Evolutionary conservation across 306 rosid genomes (phyloP), one percentile per base, ranked within the genome.

Genomic region (Glycine soja): DNA sequence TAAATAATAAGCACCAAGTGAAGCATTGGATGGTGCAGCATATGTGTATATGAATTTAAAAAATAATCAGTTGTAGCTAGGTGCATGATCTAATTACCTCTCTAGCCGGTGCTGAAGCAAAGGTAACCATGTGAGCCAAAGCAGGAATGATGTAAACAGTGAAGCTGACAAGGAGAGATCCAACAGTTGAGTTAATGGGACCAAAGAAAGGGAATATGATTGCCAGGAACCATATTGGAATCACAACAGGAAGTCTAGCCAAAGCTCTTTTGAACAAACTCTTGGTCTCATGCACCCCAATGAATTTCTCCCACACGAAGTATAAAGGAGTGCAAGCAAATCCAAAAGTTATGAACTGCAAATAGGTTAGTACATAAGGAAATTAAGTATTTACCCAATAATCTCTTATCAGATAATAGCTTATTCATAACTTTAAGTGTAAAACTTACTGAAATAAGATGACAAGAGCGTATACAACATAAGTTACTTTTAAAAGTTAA

Each of bases 111-210:
- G 97, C 84, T 68, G 98, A 87, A 58, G 97, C 93, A 76, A 95
- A 95, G 70, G 93, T 92, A 51, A 95, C 83, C 98, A 92, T 95
- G 91, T 95, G 98, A 64, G 98, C 98, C 73, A 90, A 42, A 67
- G 98, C 91, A 34, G 99, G 99, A 67, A 95, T 95, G n/a, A 95
- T 95, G 91, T 95, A 95, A 78, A 95, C 98, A 2, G 99, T 95
- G 91, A 95, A 95, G 90, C 99, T 95, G 85, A 95, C 99, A 2
- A 95, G 88, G 74, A 95, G 97, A 42, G 99, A 93, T 86, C 99
- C 99, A 77, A 95, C 99, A 9, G 97, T 78, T 58, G 99, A 95
- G 83, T 95, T 95, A 64, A 95, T 95, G 38, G 99, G 99, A 11
- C 99, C 99, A 81, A 95, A 95, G 92, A 95, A 95, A 12, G 99